Conservation (phyloP, 768 basidiomycete genomes). For the Pisolithus marmoratus region DNA sequence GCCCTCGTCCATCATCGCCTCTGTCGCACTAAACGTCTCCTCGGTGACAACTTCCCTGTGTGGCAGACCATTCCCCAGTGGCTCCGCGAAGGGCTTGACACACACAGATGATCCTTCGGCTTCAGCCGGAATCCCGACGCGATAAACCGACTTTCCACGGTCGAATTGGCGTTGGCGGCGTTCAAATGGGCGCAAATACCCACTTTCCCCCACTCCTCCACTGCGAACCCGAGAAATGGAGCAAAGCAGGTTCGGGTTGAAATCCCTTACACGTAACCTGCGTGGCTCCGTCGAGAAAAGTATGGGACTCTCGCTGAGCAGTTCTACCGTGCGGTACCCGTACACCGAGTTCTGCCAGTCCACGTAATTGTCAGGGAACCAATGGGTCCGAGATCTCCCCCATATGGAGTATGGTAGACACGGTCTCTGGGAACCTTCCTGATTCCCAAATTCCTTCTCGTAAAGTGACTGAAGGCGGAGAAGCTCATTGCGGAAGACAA, state of each 20-base stretch:
- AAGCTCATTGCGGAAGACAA: conserved; percentile 41
- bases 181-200: conserved; percentile 12
- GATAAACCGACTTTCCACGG: neutral
- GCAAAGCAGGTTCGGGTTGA: conserved; percentile 24
- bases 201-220: conserved; percentile 14
- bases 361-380: conserved; percentile 48
- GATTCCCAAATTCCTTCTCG: neutral
- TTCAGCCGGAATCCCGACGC: conserved; percentile 14
- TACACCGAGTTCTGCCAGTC: conserved; percentile 55
- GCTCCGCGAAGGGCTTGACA: conserved; percentile 40
- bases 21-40: conserved; percentile 44
- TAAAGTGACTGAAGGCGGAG: conserved; percentile 13
- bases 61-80: conserved; percentile 44
- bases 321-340: conserved; percentile 46
- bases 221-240: neutral
- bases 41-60: conserved; percentile 47
- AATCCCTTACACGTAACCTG: conserved; percentile 32
- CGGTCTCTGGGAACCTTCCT: conserved; percentile 5
- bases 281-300: conserved; percentile 1
- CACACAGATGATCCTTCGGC: conserved; percentile 21
- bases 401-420: conserved; percentile 42
- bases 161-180: neutral
- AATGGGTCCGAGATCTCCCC: conserved; percentile 48
- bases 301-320: conserved; percentile 11
- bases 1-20: conserved; percentile 55